Conservation (phyloP, 1,284 basidiomycete species). For the Ustilago hordei region DNA sequence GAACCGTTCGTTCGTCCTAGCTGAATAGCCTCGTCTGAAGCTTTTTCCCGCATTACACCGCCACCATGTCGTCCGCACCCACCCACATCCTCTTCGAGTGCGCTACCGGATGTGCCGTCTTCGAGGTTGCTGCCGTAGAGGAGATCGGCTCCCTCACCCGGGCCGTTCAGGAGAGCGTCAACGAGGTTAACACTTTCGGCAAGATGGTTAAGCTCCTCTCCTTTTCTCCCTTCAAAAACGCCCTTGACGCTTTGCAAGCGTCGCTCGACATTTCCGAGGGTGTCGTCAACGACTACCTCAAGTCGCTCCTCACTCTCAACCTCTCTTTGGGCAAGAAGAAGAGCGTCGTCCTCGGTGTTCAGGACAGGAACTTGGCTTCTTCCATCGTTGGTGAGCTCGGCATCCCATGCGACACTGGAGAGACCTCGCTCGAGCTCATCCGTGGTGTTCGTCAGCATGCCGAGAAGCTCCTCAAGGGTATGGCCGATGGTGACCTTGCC, state of each 20-base stretch:
- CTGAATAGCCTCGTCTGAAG: not conserved
- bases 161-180: constrained; percentile 78
- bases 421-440: constrained; percentile 86
- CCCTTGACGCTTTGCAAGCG: constrained; percentile 95
- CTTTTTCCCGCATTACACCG: constrained; percentile 3
- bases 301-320: constrained; percentile 88
- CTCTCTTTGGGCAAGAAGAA: constrained; percentile 83
- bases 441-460: constrained; percentile 94
- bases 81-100: constrained; percentile 92
- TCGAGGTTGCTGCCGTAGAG: constrained; percentile 88
- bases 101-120: constrained; percentile 93
- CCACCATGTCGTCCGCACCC: constrained; percentile 66
- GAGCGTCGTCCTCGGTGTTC: constrained; percentile 83
- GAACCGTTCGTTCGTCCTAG: not conserved
- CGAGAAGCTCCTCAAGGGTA: constrained; percentile 85
- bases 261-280: constrained; percentile 97
- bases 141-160: constrained; percentile 86
- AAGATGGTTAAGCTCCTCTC: constrained; percentile 93
- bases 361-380: constrained; percentile 82
- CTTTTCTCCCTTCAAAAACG: constrained; percentile 94
- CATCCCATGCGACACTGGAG: constrained; percentile 88
- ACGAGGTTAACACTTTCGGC: constrained; percentile 87
- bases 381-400: constrained; percentile 83
- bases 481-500: constrained; percentile 87
- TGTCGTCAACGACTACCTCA: constrained; percentile 86